phyloP scores from a whole-genome alignment of 2,329 filamentous ascomycete species.

The Canariomyces notabilis region DNA sequence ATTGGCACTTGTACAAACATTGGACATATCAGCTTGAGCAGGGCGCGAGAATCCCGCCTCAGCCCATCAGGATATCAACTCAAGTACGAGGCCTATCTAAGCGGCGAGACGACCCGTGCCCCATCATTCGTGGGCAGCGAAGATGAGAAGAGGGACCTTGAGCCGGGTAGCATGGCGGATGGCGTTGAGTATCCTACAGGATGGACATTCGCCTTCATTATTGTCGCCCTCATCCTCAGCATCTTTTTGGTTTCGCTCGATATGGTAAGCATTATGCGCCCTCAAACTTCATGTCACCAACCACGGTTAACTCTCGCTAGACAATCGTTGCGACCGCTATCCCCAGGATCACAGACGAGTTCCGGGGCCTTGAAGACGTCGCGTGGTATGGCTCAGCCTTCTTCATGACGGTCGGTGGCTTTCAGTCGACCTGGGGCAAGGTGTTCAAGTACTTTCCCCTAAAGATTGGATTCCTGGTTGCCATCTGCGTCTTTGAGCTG shows the following conservation, averaged over 20 bases:
- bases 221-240: slow-evolving; percentile 18
- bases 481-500: slow-evolving; percentile 19
- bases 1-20: neutral
- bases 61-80: neutral
- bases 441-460: slow-evolving; percentile 19
- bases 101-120: slow-evolving; percentile 6
- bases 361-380: slow-evolving; percentile 18
- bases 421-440: slow-evolving; percentile 21
- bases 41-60: neutral
- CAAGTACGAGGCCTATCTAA: slow-evolving; percentile 7
- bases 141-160: slow-evolving; percentile 1
- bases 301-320: neutral
- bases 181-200: slow-evolving; percentile 8
- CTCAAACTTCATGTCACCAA: too few relatives aligned
- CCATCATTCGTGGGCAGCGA: neutral
- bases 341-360: slow-evolving; percentile 23
- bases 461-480: slow-evolving; percentile 15
- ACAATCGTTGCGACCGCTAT: slow-evolving; percentile 25
- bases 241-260: slow-evolving; percentile 19
- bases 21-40: neutral
- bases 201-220: slow-evolving; percentile 12
- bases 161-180: neutral
- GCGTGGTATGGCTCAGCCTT: slow-evolving; percentile 24
- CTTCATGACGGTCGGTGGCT: slow-evolving; percentile 22
- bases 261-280: slow-evolving; percentile 3